Base-by-base conservation (phyloP, 163 green algal genomes). In the Chlorella variabilis region DNA sequence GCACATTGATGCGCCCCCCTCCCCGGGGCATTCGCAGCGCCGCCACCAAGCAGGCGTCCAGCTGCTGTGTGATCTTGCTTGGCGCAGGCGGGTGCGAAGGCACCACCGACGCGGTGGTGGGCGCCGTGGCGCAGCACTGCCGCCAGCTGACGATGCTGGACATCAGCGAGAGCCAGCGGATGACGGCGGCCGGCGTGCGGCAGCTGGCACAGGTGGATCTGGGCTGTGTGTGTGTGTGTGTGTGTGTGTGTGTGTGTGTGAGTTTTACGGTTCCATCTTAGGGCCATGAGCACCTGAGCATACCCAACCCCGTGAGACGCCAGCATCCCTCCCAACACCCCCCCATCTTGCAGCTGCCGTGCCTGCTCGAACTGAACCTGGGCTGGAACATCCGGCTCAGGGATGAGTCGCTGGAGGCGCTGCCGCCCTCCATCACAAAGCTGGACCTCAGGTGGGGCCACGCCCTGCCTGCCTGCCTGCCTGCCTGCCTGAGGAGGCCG, bases 381-480 rank as follows among this genome's bases (percentile, higher is more conserved):
- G 83, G 83, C 13, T 87, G 83, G 83, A 87, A 87, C 75, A 63
- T 81, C 4, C 75, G 68, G 48, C 45, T 87, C 51, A n/a, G 38
- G 6, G 76, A 77, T 27, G 34, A 21, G 13, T 58, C 66, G 38
- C 67, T 83, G 77, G 51, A 54, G 38, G 56, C 25, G 33, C 66
- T 83, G 65, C 62, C 77, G 20, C n/a, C 49, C 77, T 33, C 36
- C 20, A 38, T 83, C 4, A 56, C 51, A 66, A 54, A 65, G 48
- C 77, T 83, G 51, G 77, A 78, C 49, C 49, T 77, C 23, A 58
- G 54, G 54, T 62, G 54, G 23, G 15, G 18, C 8, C 13, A 41
- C 4, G 33, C 33, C 13, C n/a, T n/a, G n/a, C n/a, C n/a, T n/a
- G n/a, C n/a, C n/a, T n/a, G n/a, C n/a, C n/a, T n/a, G n/a, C n/a